Evolutionary conservation across 208 protist genomes (phyloP).

Genomic region (Tritrichomonas foetus): DNA sequence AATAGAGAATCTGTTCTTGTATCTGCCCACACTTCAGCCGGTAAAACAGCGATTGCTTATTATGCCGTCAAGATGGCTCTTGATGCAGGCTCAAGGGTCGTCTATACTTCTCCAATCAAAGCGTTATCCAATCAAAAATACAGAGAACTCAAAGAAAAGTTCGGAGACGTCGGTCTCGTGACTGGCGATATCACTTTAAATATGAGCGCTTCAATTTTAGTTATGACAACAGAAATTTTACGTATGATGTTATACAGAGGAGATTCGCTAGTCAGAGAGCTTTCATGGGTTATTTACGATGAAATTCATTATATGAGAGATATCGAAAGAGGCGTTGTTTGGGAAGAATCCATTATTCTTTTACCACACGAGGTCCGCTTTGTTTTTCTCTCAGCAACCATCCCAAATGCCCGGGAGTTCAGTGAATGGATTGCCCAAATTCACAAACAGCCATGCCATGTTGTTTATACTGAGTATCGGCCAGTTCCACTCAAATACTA

Average conservation of each 20-base stretch:
- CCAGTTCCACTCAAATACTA: conserved; percentile 39
- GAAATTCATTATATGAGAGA: conserved; percentile 99
- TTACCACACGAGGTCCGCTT: conserved; percentile 89
- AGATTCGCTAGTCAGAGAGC: conserved; percentile 52
- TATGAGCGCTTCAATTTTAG: conserved; percentile 46
- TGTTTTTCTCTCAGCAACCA: conserved; percentile 99
- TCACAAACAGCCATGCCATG: conserved; percentile 63
- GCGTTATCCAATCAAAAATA: conserved; percentile 97
- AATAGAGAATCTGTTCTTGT: conserved; percentile 47
- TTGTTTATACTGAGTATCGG: conserved; percentile 36
- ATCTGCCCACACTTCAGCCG: conserved; percentile 53
- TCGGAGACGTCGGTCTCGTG: conserved; percentile 72
- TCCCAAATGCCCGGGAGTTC: conserved; percentile 99
- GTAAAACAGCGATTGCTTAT: conserved; percentile 53
- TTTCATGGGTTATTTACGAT: conserved; percentile 62
- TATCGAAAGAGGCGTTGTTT: conserved; percentile 92
- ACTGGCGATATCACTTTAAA: conserved; percentile 77
- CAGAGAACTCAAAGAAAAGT: conserved; percentile 91
- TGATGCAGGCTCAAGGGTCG: conserved; percentile 90
- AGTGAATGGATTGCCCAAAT: conserved; percentile 90
- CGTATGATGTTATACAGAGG: conserved; percentile 65
- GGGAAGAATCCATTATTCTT: conserved; percentile 99
- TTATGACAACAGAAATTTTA: conserved; percentile 72
- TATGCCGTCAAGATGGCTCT: conserved; percentile 96
- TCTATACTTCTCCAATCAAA: conserved; percentile 99